Evolutionary conservation across 305 asterid genomes (phyloP).

Genomic region (Coffea humblotiana): DNA sequence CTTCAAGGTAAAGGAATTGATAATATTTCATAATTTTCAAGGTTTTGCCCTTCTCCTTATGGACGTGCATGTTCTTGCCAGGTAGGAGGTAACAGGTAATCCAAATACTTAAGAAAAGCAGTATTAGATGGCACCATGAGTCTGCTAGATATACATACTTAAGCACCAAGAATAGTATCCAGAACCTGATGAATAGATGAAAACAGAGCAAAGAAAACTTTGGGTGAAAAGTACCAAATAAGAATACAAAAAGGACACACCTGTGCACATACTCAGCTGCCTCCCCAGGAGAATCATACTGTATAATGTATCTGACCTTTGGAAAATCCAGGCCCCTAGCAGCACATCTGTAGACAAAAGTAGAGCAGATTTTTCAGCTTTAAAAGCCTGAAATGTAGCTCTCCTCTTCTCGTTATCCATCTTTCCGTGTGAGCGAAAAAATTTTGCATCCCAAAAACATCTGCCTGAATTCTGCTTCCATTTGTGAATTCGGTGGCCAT

Average conservation of each 20-base stretch:
- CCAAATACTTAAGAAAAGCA: neutral
- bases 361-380: slow-evolving; percentile 81
- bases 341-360: slow-evolving; percentile 84
- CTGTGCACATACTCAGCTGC: slow-evolving; percentile 98
- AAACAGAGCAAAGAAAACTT: neutral
- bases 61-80: neutral
- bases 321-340: slow-evolving; percentile 99
- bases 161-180: neutral
- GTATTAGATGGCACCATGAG: neutral
- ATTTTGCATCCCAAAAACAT: slow-evolving; percentile 70
- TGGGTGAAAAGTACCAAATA: neutral
- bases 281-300: slow-evolving; percentile 99
- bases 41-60: neutral
- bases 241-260: slow-evolving; percentile 32
- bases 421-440: slow-evolving; percentile 79
- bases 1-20: neutral
- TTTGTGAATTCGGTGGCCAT: slow-evolving; percentile 41
- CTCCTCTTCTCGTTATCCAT: slow-evolving; percentile 88
- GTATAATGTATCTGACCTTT: slow-evolving; percentile 87
- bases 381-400: slow-evolving; percentile 72
- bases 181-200: neutral
- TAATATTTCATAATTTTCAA: neutral
- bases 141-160: neutral
- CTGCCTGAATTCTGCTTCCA: slow-evolving; percentile 51
- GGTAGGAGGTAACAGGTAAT: neutral